phyloP scores from a whole-genome alignment of 2,329 filamentous ascomycete genomes.

The Pseudonectria buxi region DNA sequence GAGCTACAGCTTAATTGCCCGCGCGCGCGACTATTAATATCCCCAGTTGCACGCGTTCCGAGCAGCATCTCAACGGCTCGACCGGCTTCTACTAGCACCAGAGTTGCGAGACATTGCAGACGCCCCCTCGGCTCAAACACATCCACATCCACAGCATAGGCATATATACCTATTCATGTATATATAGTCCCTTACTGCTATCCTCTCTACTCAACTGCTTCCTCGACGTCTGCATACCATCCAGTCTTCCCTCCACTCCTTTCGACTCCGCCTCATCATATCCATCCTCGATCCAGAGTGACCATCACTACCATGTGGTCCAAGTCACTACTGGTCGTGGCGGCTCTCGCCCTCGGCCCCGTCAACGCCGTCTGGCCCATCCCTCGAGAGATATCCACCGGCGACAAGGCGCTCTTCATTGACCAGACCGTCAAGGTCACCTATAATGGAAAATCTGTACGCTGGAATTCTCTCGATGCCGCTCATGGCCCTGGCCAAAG shows the following conservation, averaged over 20 bases:
- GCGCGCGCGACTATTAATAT: too few relatives aligned
- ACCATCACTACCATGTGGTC: conserved; percentile 19
- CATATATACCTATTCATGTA: too few relatives aligned
- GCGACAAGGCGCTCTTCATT: conserved; percentile 48
- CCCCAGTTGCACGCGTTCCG: too few relatives aligned
- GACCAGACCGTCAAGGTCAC: conserved; percentile 44
- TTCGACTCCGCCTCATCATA: neutral
- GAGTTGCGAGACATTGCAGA: too few relatives aligned
- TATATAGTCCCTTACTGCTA: too few relatives aligned
- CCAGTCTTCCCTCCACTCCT: neutral
- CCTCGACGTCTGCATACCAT: neutral
- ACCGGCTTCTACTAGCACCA: too few relatives aligned
- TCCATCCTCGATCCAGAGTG: neutral
- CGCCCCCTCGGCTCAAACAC: too few relatives aligned
- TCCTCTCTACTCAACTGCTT: too few relatives aligned
- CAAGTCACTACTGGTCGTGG: conserved; percentile 29
- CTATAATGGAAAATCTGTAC: conserved; percentile 53
- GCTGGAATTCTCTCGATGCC: conserved; percentile 32
- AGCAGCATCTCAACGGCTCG: too few relatives aligned
- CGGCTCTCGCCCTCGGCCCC: conserved; percentile 34
- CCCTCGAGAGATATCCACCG: conserved; percentile 44
- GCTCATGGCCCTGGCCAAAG: conserved; percentile 7
- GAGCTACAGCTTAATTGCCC: too few relatives aligned
- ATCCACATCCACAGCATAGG: too few relatives aligned
- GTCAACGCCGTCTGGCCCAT: conserved; percentile 53